phyloP scores from a whole-genome alignment of 345 rosid genomes.

The Geranium brycei region DNA sequence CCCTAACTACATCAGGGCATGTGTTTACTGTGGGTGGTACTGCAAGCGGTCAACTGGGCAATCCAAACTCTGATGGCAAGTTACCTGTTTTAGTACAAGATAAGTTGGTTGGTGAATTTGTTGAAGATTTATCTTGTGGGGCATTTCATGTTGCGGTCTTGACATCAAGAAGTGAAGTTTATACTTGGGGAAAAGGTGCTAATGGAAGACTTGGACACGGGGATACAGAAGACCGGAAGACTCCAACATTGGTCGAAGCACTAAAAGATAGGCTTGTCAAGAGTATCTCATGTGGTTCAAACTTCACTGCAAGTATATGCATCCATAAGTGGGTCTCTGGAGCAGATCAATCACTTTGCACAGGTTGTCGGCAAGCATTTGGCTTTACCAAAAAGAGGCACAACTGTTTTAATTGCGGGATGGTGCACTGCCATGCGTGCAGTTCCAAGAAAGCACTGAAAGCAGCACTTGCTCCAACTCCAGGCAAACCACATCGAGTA shows the following conservation, averaged over 20 bases:
- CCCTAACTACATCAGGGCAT: constrained; percentile 25
- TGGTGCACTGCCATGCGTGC: constrained; percentile 91
- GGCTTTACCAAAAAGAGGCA: constrained; percentile 95
- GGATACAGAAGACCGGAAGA: constrained; percentile 56
- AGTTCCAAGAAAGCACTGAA: constrained; percentile 88
- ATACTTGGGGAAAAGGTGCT: constrained; percentile 94
- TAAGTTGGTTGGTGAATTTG: constrained; percentile 77
- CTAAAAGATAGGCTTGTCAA: constrained; percentile 76
- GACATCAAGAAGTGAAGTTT: constrained; percentile 87
- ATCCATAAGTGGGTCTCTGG: constrained; percentile 96
- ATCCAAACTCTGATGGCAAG: constrained; percentile 54
- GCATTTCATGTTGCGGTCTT: constrained; percentile 72
- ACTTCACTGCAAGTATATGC: constrained; percentile 79
- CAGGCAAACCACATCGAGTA: constrained; percentile 91
- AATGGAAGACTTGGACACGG: constrained; percentile 91
- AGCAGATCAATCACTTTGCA: constrained; percentile 84
- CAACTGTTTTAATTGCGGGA: constrained; percentile 80
- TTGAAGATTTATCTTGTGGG: constrained; percentile 86
- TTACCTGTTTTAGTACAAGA: constrained; percentile 74
- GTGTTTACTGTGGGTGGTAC: constrained; percentile 72
- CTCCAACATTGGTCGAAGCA: constrained; percentile 74
- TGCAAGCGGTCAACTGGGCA: constrained; percentile 68
- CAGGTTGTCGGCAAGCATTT: constrained; percentile 81
- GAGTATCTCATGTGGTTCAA: constrained; percentile 83
- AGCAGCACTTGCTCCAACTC: constrained; percentile 96